These are phyloP conservation scores for Microbotryum scabiosae DNA, from an alignment of 1,284 basidiomycete genomes.

Conservation along the genomic window DNA sequence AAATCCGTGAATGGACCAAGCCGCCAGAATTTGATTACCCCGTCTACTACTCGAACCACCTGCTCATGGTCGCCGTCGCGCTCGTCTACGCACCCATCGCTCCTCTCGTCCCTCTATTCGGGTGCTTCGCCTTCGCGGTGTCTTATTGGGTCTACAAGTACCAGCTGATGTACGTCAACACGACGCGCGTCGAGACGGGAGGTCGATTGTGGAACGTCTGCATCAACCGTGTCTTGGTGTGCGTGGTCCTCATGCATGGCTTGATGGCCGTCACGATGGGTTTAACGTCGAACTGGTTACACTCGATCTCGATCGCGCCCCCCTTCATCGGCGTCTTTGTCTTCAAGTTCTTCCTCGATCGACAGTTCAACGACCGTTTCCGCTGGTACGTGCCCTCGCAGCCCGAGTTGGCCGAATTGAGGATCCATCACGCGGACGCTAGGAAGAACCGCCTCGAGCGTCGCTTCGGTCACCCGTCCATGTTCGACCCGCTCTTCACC, in stretches of 20 bases:
- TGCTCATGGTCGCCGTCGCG: conserved; percentile 80
- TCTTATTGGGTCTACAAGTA: conserved; percentile 68
- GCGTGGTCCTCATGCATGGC: conserved; percentile 42
- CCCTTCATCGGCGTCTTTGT: conserved; percentile 47
- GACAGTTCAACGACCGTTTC: conserved; percentile 61
- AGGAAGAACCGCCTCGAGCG: conserved; percentile 62
- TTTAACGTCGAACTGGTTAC: conserved; percentile 63
- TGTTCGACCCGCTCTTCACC: conserved; percentile 61
- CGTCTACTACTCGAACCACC: conserved; percentile 59
- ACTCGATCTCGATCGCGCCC: conserved; percentile 39
- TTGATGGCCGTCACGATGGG: conserved; percentile 50
- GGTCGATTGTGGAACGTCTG: conserved; percentile 86
- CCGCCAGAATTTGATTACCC: conserved; percentile 88
- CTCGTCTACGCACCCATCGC: conserved; percentile 86
- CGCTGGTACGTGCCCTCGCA: conserved; percentile 59
- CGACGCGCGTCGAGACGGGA: conserved; percentile 79
- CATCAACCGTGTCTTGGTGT: conserved; percentile 70
- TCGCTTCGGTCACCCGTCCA: conserved; percentile 76
- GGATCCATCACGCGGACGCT: conserved; percentile 62
- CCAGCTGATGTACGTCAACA: conserved; percentile 75
- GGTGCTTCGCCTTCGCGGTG: conserved; percentile 61
- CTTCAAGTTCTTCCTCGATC: conserved; percentile 75
- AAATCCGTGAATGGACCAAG: conserved; percentile 92
- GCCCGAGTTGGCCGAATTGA: conserved; percentile 58
- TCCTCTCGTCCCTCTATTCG: conserved; percentile 60